Evolutionary conservation across 768 basidiomycete genomes (phyloP).

Genomic region (Podaxis pistillaris): DNA sequence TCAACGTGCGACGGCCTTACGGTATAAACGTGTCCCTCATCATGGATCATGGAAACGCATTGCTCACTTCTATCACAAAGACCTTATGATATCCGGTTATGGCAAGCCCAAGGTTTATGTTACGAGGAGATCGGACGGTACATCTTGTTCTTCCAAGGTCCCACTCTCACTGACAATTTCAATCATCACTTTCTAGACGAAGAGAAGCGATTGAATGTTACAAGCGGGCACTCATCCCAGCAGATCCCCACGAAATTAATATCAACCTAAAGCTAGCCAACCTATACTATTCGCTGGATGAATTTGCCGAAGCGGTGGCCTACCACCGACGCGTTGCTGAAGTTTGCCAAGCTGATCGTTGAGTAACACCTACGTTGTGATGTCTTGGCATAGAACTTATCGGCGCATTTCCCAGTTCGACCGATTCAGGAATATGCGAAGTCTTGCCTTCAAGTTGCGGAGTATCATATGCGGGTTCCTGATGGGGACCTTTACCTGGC

Average conservation of each 20-base stretch:
- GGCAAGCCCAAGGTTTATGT: slow-evolving; percentile 92
- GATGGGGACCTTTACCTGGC: slow-evolving; percentile 71
- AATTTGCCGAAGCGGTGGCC: slow-evolving; percentile 64
- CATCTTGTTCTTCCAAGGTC: slow-evolving; percentile 2
- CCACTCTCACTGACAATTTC: not conserved
- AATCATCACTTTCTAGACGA: slow-evolving; percentile 42
- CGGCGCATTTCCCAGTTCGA: slow-evolving; percentile 45
- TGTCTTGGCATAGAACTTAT: slow-evolving; percentile 23
- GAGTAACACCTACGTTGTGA: slow-evolving; percentile 25
- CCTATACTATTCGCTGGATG: slow-evolving; percentile 65
- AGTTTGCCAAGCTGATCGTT: slow-evolving; percentile 63
- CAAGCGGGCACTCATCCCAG: slow-evolving; percentile 83
- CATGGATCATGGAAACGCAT: not conserved
- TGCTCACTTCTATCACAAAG: slow-evolving; percentile 34
- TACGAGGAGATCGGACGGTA: slow-evolving; percentile 91
- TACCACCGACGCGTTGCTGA: slow-evolving; percentile 83
- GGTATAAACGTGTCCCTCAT: slow-evolving; percentile 44
- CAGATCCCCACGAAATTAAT: slow-evolving; percentile 72
- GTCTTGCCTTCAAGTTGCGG: slow-evolving; percentile 83
- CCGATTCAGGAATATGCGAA: slow-evolving; percentile 77
- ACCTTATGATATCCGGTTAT: slow-evolving; percentile 93
- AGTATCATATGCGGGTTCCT: slow-evolving; percentile 64
- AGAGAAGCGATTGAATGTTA: slow-evolving; percentile 91
- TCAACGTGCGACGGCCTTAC: slow-evolving; percentile 89
- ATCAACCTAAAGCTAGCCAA: slow-evolving; percentile 75